These are phyloP conservation scores for Pichia sp. DNA, from an alignment of 1,139 yeast species.

Conservation along the genomic window DNA sequence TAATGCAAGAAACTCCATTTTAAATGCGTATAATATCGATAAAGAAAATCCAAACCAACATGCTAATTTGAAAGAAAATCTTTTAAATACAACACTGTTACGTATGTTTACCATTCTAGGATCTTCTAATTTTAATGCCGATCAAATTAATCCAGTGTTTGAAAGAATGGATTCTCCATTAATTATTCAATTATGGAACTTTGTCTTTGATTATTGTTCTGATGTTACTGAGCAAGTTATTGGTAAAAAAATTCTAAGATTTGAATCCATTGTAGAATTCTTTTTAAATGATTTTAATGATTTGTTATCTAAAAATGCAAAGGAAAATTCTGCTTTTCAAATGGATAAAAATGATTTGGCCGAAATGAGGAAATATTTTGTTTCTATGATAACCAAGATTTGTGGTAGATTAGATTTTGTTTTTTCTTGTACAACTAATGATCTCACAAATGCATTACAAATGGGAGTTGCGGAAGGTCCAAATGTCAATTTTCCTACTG, in stretches of 20 bases:
- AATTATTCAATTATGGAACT: slow-evolving; percentile 27
- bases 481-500: slow-evolving; percentile 7
- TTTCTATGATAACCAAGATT: slow-evolving; percentile 32
- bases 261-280: slow-evolving; percentile 30
- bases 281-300: slow-evolving; percentile 23
- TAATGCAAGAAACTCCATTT: slow-evolving; percentile 30
- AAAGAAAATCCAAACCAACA: neutral
- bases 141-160: slow-evolving; percentile 12
- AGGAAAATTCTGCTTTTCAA: slow-evolving; percentile 4
- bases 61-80: slow-evolving; percentile 8
- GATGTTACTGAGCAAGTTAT: slow-evolving; percentile 25
- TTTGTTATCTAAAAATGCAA: slow-evolving; percentile 10
- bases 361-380: slow-evolving; percentile 33
- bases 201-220: slow-evolving; percentile 21
- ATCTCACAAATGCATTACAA: slow-evolving; percentile 21
- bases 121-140: slow-evolving; percentile 9
- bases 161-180: slow-evolving; percentile 25
- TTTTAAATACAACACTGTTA: slow-evolving; percentile 18
- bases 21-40: slow-evolving; percentile 3
- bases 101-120: slow-evolving; percentile 24
- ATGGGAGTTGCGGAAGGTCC: slow-evolving; percentile 17
- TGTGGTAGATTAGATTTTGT: slow-evolving; percentile 32
- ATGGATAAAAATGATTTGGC: slow-evolving; percentile 12
- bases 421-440: slow-evolving; percentile 32
- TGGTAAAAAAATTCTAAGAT: slow-evolving; percentile 30